Evolutionary conservation across 2,329 filamentous ascomycete species (phyloP).

Genomic region (Fusarium ramigenum): DNA sequence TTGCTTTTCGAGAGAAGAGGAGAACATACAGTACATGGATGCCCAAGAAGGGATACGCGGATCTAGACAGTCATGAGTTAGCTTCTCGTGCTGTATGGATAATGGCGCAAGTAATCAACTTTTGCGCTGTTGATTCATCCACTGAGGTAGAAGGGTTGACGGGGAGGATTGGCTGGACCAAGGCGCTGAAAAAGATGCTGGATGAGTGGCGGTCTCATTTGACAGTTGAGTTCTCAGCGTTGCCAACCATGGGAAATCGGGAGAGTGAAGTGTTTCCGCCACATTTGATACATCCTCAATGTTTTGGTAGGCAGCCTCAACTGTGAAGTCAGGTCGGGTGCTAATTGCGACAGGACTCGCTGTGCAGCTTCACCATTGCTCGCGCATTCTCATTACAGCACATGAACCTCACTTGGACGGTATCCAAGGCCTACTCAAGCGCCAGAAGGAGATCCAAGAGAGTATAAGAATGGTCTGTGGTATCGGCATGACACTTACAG

Average conservation of each 20-base stretch:
- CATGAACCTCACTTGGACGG: constrained; percentile 37
- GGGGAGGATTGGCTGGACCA: constrained; percentile 15
- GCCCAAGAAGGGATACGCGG: constrained; percentile 58
- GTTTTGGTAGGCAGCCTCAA: constrained; percentile 40
- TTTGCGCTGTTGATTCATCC: constrained; percentile 47
- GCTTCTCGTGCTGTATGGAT: constrained; percentile 64
- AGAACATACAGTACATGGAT: constrained; percentile 67
- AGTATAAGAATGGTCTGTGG: constrained; percentile 54
- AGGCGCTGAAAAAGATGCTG: constrained; percentile 33
- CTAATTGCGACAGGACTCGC: constrained; percentile 13
- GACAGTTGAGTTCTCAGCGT: constrained; percentile 51
- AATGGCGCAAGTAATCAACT: constrained; percentile 66
- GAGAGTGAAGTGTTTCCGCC: constrained; percentile 51
- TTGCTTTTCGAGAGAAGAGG: constrained; percentile 67
- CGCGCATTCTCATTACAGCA: constrained; percentile 48
- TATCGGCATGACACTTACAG: constrained; percentile 56
- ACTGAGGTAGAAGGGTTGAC: constrained; percentile 6
- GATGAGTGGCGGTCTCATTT: constrained; percentile 47
- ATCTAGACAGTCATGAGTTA: constrained; percentile 63
- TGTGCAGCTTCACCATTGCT: constrained; percentile 28
- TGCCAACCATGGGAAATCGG: constrained; percentile 46
- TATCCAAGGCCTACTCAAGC: constrained; percentile 55
- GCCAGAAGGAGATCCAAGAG: constrained; percentile 37
- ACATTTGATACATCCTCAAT: constrained; percentile 60
- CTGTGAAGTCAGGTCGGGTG: rapidly evolving